phyloP scores from a whole-genome alignment of 2,329 filamentous ascomycete species.

The Penicillium sclerotigenum region DNA sequence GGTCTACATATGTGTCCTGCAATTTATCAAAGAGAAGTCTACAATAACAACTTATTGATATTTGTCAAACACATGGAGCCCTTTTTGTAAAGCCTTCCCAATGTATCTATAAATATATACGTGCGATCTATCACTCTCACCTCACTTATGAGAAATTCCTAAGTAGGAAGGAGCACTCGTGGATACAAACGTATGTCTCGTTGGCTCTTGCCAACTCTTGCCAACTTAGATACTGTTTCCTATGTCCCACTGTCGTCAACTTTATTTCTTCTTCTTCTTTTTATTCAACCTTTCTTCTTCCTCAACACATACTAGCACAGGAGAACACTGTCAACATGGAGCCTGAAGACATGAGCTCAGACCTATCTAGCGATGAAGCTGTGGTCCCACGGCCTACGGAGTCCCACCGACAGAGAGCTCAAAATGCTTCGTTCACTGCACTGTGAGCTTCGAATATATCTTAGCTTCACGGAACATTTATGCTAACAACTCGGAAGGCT shows the following conservation, averaged over 20 bases:
- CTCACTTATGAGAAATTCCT: background rate
- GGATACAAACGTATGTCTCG: background rate
- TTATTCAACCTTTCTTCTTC: background rate
- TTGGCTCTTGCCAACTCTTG: background rate
- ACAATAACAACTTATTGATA: background rate
- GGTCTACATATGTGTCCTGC: too few species aligned
- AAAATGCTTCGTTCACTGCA: slow-evolving; percentile 51
- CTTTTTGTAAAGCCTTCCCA: too few species aligned
- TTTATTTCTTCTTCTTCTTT: background rate
- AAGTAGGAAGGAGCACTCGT: background rate
- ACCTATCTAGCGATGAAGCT: slow-evolving; percentile 29
- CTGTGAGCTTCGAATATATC: slow-evolving; percentile 34
- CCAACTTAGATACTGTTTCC: background rate
- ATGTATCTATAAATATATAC: background rate
- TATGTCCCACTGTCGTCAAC: background rate
- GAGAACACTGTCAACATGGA: background rate
- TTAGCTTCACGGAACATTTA: background rate
- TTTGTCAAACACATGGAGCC: too few species aligned
- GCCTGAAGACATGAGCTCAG: slow-evolving; percentile 14
- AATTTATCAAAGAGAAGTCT: background rate
- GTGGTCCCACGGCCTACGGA: background rate
- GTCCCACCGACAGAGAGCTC: slow-evolving; percentile 32
- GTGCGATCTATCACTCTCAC: background rate
- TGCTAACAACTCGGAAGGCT: slow-evolving; percentile 28
- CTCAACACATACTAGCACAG: background rate